A percentile compares a stretch with the other conserved stretches of the same genome.
Evolutionary conservation across 2,329 filamentous ascomycete genomes (phyloP).

Genomic region (Xenosphaeropsis pyriputrescens): DNA sequence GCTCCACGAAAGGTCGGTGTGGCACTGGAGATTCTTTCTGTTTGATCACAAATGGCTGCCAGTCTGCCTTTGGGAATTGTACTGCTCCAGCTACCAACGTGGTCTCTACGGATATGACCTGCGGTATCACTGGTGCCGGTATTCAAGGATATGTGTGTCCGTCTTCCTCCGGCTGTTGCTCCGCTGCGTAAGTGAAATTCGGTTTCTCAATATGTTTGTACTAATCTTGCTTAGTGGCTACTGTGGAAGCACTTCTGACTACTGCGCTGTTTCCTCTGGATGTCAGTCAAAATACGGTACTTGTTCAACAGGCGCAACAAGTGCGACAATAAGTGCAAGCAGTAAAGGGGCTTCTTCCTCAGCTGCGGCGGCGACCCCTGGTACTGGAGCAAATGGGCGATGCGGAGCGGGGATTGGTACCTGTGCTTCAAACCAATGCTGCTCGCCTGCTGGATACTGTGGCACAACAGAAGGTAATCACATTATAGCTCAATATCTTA

Average conservation of each 20-base stretch:
- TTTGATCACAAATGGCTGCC: not conserved
- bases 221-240: constrained; percentile 8
- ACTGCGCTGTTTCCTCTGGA: constrained; percentile 8
- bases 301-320: not conserved
- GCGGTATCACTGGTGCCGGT: constrained; percentile 11
- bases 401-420: not conserved
- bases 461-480: not conserved
- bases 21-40: not conserved
- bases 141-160: constrained; percentile 13
- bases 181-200: constrained; percentile 7
- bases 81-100: constrained; percentile 1
- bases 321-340: not conserved
- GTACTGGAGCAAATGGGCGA: not conserved
- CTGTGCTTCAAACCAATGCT: not conserved
- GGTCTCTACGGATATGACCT: constrained; percentile 10
- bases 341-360: not conserved
- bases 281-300: constrained; percentile 9
- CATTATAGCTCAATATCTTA: not conserved
- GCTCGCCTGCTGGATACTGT: not conserved
- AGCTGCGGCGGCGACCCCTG: not conserved
- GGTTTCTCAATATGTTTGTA: not conserved
- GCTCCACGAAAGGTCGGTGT: not conserved
- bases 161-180: constrained; percentile 9
- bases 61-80: not conserved
- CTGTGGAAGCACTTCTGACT: constrained; percentile 11